These are phyloP conservation scores for Stromatinia cepivora DNA, from an alignment of 2,329 filamentous ascomycete species.

Conservation along the genomic window DNA sequence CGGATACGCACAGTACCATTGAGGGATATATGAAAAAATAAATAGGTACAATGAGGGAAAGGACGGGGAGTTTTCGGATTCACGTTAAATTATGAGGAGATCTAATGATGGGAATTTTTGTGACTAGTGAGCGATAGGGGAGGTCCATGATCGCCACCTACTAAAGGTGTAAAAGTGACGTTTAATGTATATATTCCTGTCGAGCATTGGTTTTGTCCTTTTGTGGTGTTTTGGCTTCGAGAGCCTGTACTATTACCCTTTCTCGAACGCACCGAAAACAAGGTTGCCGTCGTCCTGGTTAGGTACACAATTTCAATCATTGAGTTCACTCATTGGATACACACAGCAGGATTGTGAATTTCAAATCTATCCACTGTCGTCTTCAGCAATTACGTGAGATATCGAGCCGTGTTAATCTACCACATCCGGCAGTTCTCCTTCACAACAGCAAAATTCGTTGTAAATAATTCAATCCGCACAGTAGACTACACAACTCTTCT, in stretches of 20 bases:
- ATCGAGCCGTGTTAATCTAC: neutral
- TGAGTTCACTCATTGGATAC: neutral
- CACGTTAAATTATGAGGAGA: neutral
- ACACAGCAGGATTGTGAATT: neutral
- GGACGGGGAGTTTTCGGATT: neutral
- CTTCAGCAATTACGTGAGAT: neutral
- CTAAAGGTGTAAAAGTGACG: neutral
- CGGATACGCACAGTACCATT: neutral
- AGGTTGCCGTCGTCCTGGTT: neutral
- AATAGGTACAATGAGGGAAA: neutral
- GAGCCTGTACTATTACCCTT: neutral
- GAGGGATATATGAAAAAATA: neutral
- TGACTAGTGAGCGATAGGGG: neutral
- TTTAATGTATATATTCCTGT: neutral
- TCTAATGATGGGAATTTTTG: neutral
- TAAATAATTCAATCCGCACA: neutral
- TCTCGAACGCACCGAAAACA: neutral
- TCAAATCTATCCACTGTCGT: neutral
- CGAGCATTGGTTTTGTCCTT: neutral
- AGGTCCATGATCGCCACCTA: neutral
- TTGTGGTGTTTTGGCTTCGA: neutral
- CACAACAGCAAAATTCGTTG: neutral
- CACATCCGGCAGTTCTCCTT: neutral
- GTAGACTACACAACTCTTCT: neutral
- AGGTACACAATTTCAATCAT: neutral